Evolutionary conservation across 495 filamentous ascomycete genomes (phyloP).

Genomic region (Talaromyces proteolyticus): DNA sequence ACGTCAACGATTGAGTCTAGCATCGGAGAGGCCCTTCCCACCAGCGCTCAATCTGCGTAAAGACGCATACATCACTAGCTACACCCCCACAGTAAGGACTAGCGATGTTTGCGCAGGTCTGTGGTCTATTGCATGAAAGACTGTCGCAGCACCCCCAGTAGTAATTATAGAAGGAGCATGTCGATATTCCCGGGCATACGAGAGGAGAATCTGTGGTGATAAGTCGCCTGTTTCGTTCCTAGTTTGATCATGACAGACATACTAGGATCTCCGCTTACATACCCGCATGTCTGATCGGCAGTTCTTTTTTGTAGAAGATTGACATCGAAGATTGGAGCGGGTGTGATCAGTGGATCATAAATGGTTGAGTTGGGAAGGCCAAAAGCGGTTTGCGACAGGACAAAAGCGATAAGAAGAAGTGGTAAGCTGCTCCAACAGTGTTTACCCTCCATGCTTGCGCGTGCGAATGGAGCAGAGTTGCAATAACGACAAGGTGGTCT

Average conservation of each 20-base stretch:
- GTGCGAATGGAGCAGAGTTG: no score
- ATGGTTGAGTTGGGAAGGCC: not conserved
- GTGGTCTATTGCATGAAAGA: not conserved
- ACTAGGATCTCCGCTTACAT: not conserved
- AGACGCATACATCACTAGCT: not conserved
- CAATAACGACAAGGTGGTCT: no score
- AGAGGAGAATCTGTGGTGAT: not conserved
- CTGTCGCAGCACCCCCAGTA: conserved; percentile 1
- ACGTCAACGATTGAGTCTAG: not conserved
- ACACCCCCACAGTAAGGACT: not conserved
- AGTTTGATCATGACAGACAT: no score
- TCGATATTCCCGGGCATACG: not conserved
- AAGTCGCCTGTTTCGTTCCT: no score
- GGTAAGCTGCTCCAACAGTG: not conserved
- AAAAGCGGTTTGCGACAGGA: not conserved
- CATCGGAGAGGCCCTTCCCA: no score
- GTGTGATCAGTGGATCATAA: not conserved
- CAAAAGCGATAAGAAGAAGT: not conserved
- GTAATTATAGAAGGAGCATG: not conserved
- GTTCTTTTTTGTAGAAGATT: not conserved
- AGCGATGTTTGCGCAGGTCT: not conserved
- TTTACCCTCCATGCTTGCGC: no score
- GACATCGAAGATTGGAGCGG: not conserved
- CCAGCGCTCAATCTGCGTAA: not conserved
- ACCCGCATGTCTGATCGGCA: conserved; percentile 1